These are phyloP conservation scores for Botryosphaeria agaves DNA, from an alignment of 2,329 filamentous ascomycete genomes.

Conservation along the genomic window DNA sequence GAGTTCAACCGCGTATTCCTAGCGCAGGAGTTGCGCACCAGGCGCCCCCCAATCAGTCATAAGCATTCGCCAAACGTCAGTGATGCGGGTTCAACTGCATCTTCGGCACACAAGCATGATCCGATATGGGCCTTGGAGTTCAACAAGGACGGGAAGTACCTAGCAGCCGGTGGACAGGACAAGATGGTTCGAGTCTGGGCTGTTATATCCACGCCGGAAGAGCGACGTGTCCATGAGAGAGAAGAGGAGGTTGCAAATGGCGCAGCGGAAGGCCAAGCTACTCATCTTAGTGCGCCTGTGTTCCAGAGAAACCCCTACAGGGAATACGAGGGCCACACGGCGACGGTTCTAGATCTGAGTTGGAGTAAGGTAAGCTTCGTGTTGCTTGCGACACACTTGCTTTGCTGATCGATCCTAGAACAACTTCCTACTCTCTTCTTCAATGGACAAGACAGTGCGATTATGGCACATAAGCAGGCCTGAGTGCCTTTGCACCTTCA, in stretches of 20 bases:
- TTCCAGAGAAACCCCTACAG: constrained; percentile 63
- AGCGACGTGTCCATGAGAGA: constrained; percentile 55
- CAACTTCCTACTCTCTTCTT: constrained; percentile 87
- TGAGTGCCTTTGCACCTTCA: constrained; percentile 85
- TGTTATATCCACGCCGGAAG: constrained; percentile 67
- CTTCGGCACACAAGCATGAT: constrained; percentile 10
- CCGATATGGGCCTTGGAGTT: constrained; percentile 80
- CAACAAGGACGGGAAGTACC: constrained; percentile 75
- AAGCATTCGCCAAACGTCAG: constrained; percentile 8
- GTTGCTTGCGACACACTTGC: background rate
- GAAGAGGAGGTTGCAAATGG: constrained; percentile 38
- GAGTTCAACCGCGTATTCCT: constrained; percentile 82
- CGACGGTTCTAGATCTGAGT: constrained; percentile 76
- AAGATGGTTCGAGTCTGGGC: constrained; percentile 74
- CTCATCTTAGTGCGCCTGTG: constrained; percentile 72
- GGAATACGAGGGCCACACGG: constrained; percentile 69
- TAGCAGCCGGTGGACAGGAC: constrained; percentile 87
- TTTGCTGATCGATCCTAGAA: constrained; percentile 34
- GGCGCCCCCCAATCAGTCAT: constrained; percentile 13
- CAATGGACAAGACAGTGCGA: constrained; percentile 94
- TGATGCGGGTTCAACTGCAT: constrained; percentile 4
- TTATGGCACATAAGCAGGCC: constrained; percentile 77
- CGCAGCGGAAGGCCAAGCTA: constrained; percentile 29
- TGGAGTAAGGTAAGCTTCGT: constrained; percentile 62
- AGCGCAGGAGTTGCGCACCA: constrained; percentile 70